These are phyloP conservation scores for Boletus subparvulus DNA, from an alignment of 768 basidiomycete genomes.

Conservation along the genomic window DNA sequence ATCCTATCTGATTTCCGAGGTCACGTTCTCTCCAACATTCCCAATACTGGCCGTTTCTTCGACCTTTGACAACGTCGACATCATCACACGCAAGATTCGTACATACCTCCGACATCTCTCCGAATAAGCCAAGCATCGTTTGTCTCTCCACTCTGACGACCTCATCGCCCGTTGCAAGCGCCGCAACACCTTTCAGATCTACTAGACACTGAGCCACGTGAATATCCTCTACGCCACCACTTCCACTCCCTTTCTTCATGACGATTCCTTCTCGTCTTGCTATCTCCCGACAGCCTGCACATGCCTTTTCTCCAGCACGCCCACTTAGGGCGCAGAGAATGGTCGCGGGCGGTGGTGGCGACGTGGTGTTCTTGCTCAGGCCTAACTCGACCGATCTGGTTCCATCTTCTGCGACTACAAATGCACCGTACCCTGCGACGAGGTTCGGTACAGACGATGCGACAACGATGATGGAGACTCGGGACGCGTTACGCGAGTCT, in stretches of 20 bases:
- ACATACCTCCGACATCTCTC: background rate
- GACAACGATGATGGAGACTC: background rate
- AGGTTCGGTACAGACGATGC: background rate
- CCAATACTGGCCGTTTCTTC: background rate
- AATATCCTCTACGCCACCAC: background rate
- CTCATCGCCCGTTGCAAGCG: background rate
- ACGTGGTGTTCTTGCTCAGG: background rate
- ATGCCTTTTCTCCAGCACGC: constrained; percentile 16
- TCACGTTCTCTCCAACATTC: background rate
- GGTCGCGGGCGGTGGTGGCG: constrained; percentile 7
- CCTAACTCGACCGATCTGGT: background rate
- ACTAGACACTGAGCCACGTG: background rate
- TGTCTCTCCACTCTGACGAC: background rate
- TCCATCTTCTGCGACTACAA: background rate
- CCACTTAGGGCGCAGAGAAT: constrained; percentile 17
- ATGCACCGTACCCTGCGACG: background rate
- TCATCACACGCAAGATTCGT: background rate
- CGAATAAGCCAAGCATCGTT: background rate
- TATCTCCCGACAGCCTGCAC: constrained; percentile 1
- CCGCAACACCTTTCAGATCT: background rate
- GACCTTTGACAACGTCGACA: background rate
- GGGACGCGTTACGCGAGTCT: background rate
- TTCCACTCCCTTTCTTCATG: background rate
- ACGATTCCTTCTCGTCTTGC: background rate
- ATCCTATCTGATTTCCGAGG: background rate